phyloP scores from a whole-genome alignment of 306 rosid species.

The Cucumis melo region DNA sequence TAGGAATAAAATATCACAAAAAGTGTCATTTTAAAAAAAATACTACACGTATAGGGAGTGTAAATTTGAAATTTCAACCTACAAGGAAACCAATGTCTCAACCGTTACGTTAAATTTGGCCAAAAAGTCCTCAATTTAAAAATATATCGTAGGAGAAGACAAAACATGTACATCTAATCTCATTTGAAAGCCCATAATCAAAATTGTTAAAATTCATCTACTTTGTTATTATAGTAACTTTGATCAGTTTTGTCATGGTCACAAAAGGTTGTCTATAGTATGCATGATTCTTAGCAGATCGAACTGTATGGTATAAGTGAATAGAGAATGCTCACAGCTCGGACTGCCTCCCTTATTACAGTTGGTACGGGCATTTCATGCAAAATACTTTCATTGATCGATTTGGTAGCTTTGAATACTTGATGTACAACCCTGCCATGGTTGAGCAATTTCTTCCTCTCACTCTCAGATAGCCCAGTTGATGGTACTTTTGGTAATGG shows the following conservation, averaged over 20 bases:
- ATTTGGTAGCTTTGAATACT: constrained; percentile 80
- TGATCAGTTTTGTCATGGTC: not conserved
- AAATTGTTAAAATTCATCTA: not conserved
- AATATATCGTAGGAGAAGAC: not conserved
- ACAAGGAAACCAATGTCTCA: not conserved
- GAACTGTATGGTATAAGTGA: not conserved
- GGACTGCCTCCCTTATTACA: constrained; percentile 50
- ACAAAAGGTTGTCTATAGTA: no score
- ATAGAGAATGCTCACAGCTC: constrained; percentile 41
- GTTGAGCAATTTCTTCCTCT: constrained; percentile 44
- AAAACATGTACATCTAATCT: not conserved
- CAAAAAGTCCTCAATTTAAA: not conserved
- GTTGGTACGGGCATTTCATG: constrained; percentile 78
- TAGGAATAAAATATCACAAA: not conserved
- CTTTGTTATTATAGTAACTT: not conserved
- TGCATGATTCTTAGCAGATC: not conserved
- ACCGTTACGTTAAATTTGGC: not conserved
- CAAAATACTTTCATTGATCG: constrained; percentile 72
- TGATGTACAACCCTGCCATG: constrained; percentile 63
- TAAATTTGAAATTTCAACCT: not conserved
- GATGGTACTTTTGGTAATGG: constrained; percentile 72
- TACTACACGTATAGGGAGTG: not conserved
- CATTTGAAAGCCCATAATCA: not conserved
- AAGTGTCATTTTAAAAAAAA: not conserved
- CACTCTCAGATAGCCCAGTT: constrained; percentile 57